Percentiles rank a stretch among this genome's conserved stretches.
phyloP scores from a whole-genome alignment of 805 yeast species.

The Saturnispora silvae region DNA sequence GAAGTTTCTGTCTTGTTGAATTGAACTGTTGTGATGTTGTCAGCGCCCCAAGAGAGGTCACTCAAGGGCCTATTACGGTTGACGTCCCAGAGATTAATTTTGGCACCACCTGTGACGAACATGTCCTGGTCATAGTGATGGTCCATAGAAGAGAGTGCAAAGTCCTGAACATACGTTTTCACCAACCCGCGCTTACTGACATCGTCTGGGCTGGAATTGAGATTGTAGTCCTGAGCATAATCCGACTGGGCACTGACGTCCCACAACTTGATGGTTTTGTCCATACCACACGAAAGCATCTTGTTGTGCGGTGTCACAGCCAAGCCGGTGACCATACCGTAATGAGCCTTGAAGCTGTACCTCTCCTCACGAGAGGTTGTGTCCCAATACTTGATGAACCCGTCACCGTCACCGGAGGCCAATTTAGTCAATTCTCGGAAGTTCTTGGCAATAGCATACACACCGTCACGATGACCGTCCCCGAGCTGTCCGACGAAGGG shows the following conservation, averaged over 20 bases:
- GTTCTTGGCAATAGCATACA: constrained; percentile 78
- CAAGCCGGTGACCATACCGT: constrained; percentile 81
- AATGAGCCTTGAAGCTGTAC: constrained; percentile 76
- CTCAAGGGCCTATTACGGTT: constrained; percentile 67
- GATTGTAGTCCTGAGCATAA: constrained; percentile 16
- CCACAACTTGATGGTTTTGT: constrained; percentile 85
- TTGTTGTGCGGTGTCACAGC: constrained; percentile 56
- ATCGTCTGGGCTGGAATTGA: constrained; percentile 15
- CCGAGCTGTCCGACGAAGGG: constrained; percentile 96
- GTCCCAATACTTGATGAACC: constrained; percentile 91
- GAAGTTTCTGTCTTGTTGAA: constrained; percentile 89
- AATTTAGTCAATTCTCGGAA: constrained; percentile 56
- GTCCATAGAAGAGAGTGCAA: constrained; percentile 76
- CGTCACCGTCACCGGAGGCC: constrained; percentile 94
- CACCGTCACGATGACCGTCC: constrained; percentile 90
- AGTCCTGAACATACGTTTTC: constrained; percentile 75
- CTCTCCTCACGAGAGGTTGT: constrained; percentile 66
- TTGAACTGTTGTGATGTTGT: constrained; percentile 69
- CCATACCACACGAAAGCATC: constrained; percentile 74
- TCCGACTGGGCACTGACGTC: constrained; percentile 42
- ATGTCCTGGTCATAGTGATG: constrained; percentile 64
- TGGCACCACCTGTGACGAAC: constrained; percentile 89
- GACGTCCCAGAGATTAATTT: constrained; percentile 87
- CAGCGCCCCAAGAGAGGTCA: constrained; percentile 93
- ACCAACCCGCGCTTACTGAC: constrained; percentile 42